Base-by-base conservation (phyloP, 331 rosid genomes). In the Phaseolus coccineus region DNA sequence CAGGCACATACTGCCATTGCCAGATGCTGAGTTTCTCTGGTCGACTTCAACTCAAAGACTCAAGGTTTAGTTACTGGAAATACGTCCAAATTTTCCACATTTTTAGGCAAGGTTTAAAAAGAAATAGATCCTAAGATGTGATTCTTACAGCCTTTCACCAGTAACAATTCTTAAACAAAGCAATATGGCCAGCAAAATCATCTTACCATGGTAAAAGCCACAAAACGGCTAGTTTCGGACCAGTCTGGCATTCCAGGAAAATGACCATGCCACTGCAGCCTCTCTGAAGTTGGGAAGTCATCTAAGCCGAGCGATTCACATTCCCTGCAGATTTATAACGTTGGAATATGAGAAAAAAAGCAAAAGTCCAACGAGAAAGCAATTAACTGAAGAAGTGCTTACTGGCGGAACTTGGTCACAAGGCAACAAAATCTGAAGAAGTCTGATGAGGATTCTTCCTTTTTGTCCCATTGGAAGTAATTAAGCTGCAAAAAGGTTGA, bases 221-320 rank as follows among this genome's bases (percentile, higher is more conserved):
- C 99, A 75, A 90, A 93, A 70, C 97, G 99, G 85, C 98, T 91
- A 58, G 77, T 86, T 86, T 83, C 59, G 65, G 98, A 90, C 99
- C 99, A 96, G 84, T 93, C 90, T 71, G 99, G 99, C 71, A 16
- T 55, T 82, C 83, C 90, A 31, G 97, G 98, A 87, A 88, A 71
- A 80, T 81, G 94, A 51, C 99, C 99, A 78, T 96, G 99, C 99
- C 98, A 96, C 84, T 89, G 97, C 79, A 96, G 87, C 88, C 96
- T 90, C 88, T 88, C 83, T 42, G 98, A 89, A 13, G 98, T 96
- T 24, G 99, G 97, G 81, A 91, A 96, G 84, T 93, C 96, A 55
- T 87, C 81, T 77, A 93, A 80, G 80, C 97, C 93, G 40, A 93
- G 91, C 6, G 98, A 91, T 85, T 91, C 97, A 53, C 98, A 90